phyloP scores from a whole-genome alignment of 2,329 filamentous ascomycete species.

The Aspergillus quadrilineatus region DNA sequence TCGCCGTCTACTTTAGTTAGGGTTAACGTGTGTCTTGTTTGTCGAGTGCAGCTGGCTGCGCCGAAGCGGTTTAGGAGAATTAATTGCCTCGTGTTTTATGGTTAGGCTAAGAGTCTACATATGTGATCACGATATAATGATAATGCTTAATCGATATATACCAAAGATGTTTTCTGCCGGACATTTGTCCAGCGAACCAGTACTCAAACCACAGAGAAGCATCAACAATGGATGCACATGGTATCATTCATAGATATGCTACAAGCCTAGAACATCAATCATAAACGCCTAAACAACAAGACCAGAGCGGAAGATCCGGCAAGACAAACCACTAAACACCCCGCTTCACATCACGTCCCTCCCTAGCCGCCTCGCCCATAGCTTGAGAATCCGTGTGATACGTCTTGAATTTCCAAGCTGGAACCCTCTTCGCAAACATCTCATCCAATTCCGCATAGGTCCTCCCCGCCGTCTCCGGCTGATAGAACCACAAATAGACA shows the following conservation, averaged over 20 bases:
- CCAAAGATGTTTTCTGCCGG: neutral
- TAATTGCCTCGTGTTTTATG: neutral
- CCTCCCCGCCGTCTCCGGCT: constrained; percentile 29
- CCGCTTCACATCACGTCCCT: neutral
- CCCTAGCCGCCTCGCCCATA: neutral
- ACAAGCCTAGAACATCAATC: neutral
- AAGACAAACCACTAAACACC: neutral
- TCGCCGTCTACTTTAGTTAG: neutral
- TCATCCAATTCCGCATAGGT: constrained; percentile 34
- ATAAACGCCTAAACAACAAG: neutral
- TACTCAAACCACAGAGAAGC: neutral
- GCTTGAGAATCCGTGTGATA: constrained; percentile 7
- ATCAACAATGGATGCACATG: neutral
- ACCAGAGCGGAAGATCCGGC: neutral
- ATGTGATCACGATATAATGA: neutral
- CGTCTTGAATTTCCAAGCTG: constrained; percentile 14
- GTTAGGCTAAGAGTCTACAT: neutral
- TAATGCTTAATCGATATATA: neutral
- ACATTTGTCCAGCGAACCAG: too few relatives aligned
- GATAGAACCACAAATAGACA: constrained; percentile 25
- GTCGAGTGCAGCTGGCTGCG: constrained; percentile 3
- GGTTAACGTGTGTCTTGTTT: neutral
- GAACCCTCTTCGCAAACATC: constrained; percentile 27
- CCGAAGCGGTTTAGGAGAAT: neutral
- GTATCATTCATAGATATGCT: neutral